Conservation (phyloP, 164 flowering plant species). For the Protea cynaroides region DNA sequence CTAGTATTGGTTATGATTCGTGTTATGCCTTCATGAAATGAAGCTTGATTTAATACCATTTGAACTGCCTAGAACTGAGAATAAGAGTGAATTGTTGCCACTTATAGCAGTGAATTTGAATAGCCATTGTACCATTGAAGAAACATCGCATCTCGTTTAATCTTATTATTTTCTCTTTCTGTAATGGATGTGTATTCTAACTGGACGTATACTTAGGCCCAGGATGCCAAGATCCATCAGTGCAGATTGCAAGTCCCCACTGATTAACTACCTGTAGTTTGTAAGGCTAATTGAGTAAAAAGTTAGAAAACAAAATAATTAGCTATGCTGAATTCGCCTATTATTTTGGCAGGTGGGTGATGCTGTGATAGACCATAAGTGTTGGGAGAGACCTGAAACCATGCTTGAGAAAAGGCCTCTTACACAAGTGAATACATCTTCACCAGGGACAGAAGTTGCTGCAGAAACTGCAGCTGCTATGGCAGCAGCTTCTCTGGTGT, state of each 20-base stretch:
- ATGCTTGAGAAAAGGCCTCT: slow-evolving; percentile 74
- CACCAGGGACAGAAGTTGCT: slow-evolving; percentile 88
- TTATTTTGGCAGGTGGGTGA: slow-evolving; percentile 70
- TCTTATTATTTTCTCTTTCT: no score
- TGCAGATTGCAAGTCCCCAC: background rate
- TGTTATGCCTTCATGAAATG: background rate
- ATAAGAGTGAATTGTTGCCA: no score
- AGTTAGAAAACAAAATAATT: background rate
- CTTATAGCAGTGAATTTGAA: no score
- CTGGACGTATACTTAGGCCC: no score
- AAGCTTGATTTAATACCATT: background rate
- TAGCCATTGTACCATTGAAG: no score
- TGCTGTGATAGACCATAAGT: slow-evolving; percentile 61
- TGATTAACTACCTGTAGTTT: background rate
- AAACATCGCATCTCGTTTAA: no score
- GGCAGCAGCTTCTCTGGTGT: slow-evolving; percentile 89
- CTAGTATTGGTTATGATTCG: background rate
- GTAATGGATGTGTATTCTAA: no score
- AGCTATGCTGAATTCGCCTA: background rate
- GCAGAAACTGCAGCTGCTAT: slow-evolving; percentile 95
- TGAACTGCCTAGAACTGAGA: no score
- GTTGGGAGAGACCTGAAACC: slow-evolving; percentile 88
- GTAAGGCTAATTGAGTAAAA: background rate
- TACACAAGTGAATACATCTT: slow-evolving; percentile 53
- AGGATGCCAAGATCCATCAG: background rate